Base-by-base conservation (phyloP, 2,329 filamentous ascomycete species). In the Arachnopeziza araneosa region DNA sequence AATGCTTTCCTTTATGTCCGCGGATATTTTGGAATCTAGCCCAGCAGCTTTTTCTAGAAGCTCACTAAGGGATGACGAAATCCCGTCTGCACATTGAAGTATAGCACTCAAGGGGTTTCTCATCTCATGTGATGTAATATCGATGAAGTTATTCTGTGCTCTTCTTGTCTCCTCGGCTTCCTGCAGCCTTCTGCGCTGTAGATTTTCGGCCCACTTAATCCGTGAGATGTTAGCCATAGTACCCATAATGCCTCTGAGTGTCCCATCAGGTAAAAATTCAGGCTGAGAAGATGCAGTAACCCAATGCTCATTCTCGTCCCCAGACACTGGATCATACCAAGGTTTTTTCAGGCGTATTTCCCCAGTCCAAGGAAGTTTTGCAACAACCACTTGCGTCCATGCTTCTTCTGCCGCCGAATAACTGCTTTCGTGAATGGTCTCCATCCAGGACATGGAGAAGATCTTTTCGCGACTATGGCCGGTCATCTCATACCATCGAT, bases 121-220 rank as follows among this genome's bases (percentile, higher is more conserved):
- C 85, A 90, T 88, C 68, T 90, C 87, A 72, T 90, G 87, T 64
- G 61, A 86, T 1, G 86, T 89, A 52, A 89, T 88, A 68, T 89
- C 86, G 65, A 89, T 89, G 68, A 89, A 89, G 65, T 88, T 88
- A 66, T 85, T 83, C 65, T 85, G 82, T 60, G 88, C 84, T 32
- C 84, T 79, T 72, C 93, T 93, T 60, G 91, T 81, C 71, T 93
- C 88, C 2, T 92, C 83, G 0, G 90, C 91, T 71, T 95, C 90
- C 68, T 92, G 83, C 66, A 90, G 86, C 61, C 90, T 85, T 54
- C 86, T 82, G 65, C 83, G 89, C 72, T 95, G 90, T 30, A 91
- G 83, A 54, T 86, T 85, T 72, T 95, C 90, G 1, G 90, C 89
- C 79, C 87, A 87, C 71, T 95, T 95, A 70, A 93, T 90, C 58